Evolutionary conservation across 2,329 filamentous ascomycete species (phyloP), one percentile per base, ranked within the genome.

Genomic region (Diaporthe vexans): DNA sequence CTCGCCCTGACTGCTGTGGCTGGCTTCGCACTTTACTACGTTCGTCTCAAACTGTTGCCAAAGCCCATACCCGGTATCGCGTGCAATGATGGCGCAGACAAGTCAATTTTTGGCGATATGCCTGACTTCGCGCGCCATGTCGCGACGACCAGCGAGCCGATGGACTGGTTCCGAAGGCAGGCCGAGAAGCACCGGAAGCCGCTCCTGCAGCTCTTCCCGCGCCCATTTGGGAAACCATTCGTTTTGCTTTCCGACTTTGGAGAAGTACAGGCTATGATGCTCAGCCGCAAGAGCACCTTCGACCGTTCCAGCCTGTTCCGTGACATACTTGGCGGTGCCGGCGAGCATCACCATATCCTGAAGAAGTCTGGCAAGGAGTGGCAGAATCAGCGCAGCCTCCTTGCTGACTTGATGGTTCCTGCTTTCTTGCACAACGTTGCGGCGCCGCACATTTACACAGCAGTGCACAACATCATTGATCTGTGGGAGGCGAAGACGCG

Each of bases 181-280:
- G 29, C 52, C 35, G 52, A 71, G 52, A 46, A 56, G n/a, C 51
- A 57, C 7, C 35, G 52, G 4, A 26, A 37, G 15, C 52, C 68
- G 13, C 52, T 89, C 73, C 78, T 84, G 15, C 88, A 90, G 76
- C 79, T 86, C 15, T 89, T 89, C 77, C 77, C 87, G 65, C 78
- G 80, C 3, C 86, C 87, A 1, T 81, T 87, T 24, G 26, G 15
- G 33, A 40, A 40, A n/a, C 68, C 68, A 19, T 71, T 40, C 19
- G 52, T 79, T 7, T 51, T 77, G n/a, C 54, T 79, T 1, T 77
- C 78, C 8, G 78, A 78, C 46, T 76, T 74, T 5, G 21, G 65
- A 11, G 75, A 78, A 51, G 74, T 77, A 29, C 73, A 78, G 43
- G 77, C 77, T 19, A 74, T 79, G 29, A 15, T 79, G 9, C 10